Evolutionary conservation across 2,329 filamentous ascomycete species (phyloP).

Genomic region (Aspergillus tanneri): DNA sequence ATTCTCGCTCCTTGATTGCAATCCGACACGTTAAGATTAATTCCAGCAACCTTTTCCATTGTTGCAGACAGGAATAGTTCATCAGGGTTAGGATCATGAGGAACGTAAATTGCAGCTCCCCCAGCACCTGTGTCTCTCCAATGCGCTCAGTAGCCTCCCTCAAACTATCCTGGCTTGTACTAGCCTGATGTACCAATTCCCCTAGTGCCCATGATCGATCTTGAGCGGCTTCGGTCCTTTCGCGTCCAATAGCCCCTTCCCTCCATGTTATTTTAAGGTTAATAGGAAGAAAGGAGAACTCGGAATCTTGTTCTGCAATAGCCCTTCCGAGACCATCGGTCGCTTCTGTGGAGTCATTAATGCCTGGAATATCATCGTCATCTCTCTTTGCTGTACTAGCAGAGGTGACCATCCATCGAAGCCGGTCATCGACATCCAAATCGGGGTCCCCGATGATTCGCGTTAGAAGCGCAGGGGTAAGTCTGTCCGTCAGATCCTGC

Average conservation of each 20-base stretch:
- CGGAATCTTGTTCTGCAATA: conserved; percentile 41
- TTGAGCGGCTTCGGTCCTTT: conserved; percentile 61
- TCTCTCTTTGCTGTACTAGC: conserved; percentile 58
- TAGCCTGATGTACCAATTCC: conserved; percentile 47
- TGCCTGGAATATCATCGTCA: conserved; percentile 59
- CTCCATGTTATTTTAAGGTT: conserved; percentile 64
- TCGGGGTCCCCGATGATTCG: conserved; percentile 49
- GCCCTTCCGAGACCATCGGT: conserved; percentile 20
- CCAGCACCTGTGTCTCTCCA: conserved; percentile 48
- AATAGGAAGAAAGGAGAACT: conserved; percentile 57
- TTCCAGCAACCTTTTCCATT: conserved; percentile 61
- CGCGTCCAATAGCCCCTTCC: conserved; percentile 59
- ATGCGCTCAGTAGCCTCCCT: conserved; percentile 29
- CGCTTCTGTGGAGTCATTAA: conserved; percentile 36
- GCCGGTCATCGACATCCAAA: conserved; percentile 40
- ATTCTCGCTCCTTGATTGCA: conserved; percentile 50
- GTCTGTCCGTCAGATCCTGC: conserved; percentile 51
- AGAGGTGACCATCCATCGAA: conserved; percentile 57
- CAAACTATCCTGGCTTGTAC: neutral
- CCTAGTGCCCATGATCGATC: conserved; percentile 63
- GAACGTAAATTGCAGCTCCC: conserved; percentile 63
- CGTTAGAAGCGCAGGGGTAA: conserved; percentile 51
- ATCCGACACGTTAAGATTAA: conserved; percentile 57
- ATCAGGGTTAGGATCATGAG: conserved; percentile 63
- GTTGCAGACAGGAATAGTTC: conserved; percentile 65